These are phyloP conservation scores for Microsporum ferrugineum DNA, from an alignment of 2,329 filamentous ascomycete species.

Conservation along the genomic window DNA sequence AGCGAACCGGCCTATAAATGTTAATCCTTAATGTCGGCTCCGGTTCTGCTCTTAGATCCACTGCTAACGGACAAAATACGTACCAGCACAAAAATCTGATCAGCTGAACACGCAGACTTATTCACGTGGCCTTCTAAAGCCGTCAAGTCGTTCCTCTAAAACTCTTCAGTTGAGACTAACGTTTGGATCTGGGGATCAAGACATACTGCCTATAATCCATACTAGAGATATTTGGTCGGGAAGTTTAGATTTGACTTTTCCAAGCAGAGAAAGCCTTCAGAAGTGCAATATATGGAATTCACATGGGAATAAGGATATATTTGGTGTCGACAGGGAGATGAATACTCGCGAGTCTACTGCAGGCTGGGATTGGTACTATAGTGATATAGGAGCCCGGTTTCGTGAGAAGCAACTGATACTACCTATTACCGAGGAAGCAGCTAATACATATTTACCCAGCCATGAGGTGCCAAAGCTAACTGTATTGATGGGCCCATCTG, in stretches of 20 bases:
- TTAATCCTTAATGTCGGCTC: not conserved
- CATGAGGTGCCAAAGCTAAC: constrained; percentile 25
- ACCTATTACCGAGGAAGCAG: constrained; percentile 28
- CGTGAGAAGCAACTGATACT: constrained; percentile 30
- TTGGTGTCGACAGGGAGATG: constrained; percentile 33
- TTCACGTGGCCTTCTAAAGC: constrained; percentile 28
- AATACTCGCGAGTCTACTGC: constrained; percentile 35
- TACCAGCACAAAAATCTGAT: not conserved
- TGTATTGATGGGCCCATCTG: constrained; percentile 42
- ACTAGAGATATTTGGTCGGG: constrained; percentile 41
- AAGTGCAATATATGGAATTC: constrained; percentile 18
- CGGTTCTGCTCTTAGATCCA: not conserved
- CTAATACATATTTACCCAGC: constrained; percentile 34
- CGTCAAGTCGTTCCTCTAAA: constrained; percentile 31
- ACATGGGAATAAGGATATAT: constrained; percentile 33
- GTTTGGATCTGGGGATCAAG: constrained; percentile 42
- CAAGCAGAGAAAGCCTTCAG: constrained; percentile 33
- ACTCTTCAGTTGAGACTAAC: constrained; percentile 37
- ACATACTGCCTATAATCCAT: constrained; percentile 38
- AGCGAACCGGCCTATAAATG: not conserved
- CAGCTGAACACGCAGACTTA: constrained; percentile 19
- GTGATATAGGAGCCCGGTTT: constrained; percentile 34
- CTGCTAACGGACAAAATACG: not conserved
- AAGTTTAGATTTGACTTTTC: constrained; percentile 40
- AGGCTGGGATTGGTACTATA: constrained; percentile 45